These are phyloP conservation scores for Leishmania martiniquensis DNA, from an alignment of 208 protist genomes.

Conservation along the genomic window DNA sequence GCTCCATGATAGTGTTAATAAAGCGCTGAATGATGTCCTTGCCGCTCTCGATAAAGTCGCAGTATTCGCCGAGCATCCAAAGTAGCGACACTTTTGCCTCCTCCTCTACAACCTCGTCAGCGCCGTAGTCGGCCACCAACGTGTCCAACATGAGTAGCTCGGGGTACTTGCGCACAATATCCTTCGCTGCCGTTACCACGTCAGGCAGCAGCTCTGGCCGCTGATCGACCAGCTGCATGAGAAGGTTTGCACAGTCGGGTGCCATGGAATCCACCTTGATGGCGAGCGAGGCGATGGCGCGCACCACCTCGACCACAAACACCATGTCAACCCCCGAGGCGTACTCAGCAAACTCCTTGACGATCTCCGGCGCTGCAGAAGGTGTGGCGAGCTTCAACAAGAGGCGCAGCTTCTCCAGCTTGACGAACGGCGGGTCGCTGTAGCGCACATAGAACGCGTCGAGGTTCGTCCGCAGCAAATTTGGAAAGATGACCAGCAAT, in stretches of 20 bases:
- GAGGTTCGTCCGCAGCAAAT: constrained; percentile 88
- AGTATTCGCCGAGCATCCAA: constrained; percentile 99
- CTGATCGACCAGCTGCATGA: constrained; percentile 65
- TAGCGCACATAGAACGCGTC: constrained; percentile 99
- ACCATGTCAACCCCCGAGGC: constrained; percentile 98
- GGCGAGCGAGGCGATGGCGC: constrained; percentile 96
- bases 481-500: constrained; percentile 97
- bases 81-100: constrained; percentile 98
- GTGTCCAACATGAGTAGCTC: constrained; percentile 70
- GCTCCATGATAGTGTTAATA: constrained; percentile 94
- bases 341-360: constrained; percentile 98
- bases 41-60: constrained; percentile 96
- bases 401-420: constrained; percentile 99
- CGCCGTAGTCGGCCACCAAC: constrained; percentile 68
- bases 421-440: constrained; percentile 99
- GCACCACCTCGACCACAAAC: constrained; percentile 98
- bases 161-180: constrained; percentile 89
- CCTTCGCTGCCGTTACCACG: constrained; percentile 82
- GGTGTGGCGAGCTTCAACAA: constrained; percentile 97
- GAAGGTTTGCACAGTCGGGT: constrained; percentile 90
- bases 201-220: constrained; percentile 68
- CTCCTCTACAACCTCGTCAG: constrained; percentile 95
- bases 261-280: constrained; percentile 98
- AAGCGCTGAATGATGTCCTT: constrained; percentile 95
- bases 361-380: constrained; percentile 90